phyloP scores from a whole-genome alignment of 148 eudicot species.

The Chenopodium suecicum region DNA sequence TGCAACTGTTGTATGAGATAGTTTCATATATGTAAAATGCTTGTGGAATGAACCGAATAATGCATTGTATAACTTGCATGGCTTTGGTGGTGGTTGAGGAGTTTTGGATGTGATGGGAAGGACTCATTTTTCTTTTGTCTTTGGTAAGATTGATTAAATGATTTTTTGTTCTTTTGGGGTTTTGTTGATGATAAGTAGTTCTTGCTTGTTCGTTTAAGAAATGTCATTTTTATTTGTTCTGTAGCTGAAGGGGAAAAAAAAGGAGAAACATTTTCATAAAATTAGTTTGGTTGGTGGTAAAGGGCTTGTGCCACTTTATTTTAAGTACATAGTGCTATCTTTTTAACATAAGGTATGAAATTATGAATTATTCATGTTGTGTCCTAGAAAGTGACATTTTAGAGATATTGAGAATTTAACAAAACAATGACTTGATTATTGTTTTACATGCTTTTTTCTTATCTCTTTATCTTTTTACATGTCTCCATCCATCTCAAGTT shows the following conservation, averaged over 20 bases:
- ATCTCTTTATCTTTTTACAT: not conserved
- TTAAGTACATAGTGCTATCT: not conserved
- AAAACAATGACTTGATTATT: not conserved
- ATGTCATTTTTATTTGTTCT: not conserved
- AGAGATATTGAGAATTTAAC: slow-evolving; percentile 5
- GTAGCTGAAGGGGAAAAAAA: not conserved
- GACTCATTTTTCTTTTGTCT: not conserved
- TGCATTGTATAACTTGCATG: slow-evolving; percentile 17
- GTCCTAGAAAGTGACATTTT: slow-evolving; percentile 18
- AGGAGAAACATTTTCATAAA: not conserved
- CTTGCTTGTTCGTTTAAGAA: not conserved
- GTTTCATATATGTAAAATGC: not conserved
- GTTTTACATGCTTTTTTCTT: slow-evolving; percentile 7
- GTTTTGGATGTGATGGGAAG: slow-evolving; percentile 17
- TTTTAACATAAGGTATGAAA: not conserved
- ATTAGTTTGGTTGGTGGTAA: slow-evolving; percentile 5
- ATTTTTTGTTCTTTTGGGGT: not conserved
- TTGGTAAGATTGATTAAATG: not conserved
- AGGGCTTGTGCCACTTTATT: not conserved
- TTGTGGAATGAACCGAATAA: not conserved
- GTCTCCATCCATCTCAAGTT: not conserved
- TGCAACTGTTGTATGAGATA: not conserved
- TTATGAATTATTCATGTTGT: not conserved
- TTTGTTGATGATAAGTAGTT: not conserved
- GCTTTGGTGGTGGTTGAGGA: slow-evolving; percentile 25